Conservation (phyloP, 768 basidiomycete species). For the Lentinula aciculospora region DNA sequence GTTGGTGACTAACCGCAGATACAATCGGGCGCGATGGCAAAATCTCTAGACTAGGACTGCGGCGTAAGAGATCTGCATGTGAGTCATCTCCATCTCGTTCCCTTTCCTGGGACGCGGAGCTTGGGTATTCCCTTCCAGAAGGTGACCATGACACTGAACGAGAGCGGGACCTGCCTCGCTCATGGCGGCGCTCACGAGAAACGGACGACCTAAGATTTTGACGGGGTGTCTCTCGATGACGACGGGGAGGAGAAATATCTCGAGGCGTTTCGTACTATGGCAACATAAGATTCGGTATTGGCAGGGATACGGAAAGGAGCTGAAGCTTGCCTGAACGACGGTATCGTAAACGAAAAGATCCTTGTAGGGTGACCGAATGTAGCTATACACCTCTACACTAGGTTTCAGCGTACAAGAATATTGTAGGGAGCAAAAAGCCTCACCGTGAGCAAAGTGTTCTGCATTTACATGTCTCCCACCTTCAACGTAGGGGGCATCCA, state of each 20-base stretch:
- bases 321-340: conserved; percentile 61
- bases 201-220: not conserved
- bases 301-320: not conserved
- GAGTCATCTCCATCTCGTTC: not conserved
- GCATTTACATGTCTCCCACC: conserved; percentile 63
- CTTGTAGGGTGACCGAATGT: conserved; percentile 82
- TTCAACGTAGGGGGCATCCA: conserved; percentile 53
- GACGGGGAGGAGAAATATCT: conserved; percentile 30
- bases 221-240: not conserved
- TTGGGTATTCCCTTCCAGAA: conserved; percentile 25
- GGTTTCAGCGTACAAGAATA: not conserved
- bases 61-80: not conserved
- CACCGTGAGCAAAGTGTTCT: conserved; percentile 93
- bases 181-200: not conserved
- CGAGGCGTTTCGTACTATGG: conserved; percentile 56
- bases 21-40: not conserved
- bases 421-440: conserved; percentile 16
- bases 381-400: conserved; percentile 76
- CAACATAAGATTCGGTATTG: not conserved
- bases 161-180: conserved; percentile 7
- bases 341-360: conserved; percentile 81
- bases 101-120: conserved; percentile 2
- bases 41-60: not conserved
- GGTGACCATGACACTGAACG: conserved; percentile 27
- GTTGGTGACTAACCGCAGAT: not conserved